phyloP scores from a whole-genome alignment of 805 yeast species.

The Candida pseudofarinosa region DNA sequence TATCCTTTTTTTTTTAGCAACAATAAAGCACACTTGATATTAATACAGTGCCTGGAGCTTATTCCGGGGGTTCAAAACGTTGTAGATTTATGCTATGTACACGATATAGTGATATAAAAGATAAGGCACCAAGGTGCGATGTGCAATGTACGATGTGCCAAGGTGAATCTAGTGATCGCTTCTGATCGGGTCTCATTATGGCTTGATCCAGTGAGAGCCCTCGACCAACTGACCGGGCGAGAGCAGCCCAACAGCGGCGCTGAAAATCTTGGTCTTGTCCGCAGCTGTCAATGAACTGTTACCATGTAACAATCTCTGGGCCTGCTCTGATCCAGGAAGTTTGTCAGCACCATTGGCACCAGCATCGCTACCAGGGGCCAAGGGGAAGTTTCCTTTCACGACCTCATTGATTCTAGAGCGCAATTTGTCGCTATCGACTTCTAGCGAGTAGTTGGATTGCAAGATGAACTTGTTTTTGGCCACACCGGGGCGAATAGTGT shows the following conservation, averaged over 20 bases:
- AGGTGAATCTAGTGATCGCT: no score
- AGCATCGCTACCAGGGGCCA: slow-evolving; percentile 7
- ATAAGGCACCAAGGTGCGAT: no score
- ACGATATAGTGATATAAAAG: not conserved
- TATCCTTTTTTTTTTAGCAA: no score
- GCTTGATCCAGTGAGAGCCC: slow-evolving; percentile 23
- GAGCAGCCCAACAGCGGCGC: slow-evolving; percentile 26
- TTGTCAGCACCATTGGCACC: slow-evolving; percentile 11
- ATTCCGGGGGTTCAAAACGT: no score
- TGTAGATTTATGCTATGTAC: not conserved
- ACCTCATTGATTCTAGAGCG: slow-evolving; percentile 23
- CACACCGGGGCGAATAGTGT: slow-evolving; percentile 10
- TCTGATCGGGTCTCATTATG: not conserved
- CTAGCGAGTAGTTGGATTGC: slow-evolving; percentile 24
- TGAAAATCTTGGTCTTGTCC: slow-evolving; percentile 27
- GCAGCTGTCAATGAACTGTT: slow-evolving; percentile 24
- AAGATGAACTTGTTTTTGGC: slow-evolving; percentile 30
- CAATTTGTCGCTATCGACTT: slow-evolving; percentile 19
- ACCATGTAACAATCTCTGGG: slow-evolving; percentile 17
- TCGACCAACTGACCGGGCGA: slow-evolving; percentile 22
- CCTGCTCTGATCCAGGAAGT: slow-evolving; percentile 8
- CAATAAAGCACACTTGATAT: not conserved
- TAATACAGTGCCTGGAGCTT: no score
- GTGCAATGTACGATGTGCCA: no score
- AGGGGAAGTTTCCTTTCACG: slow-evolving; percentile 28